phyloP scores from a whole-genome alignment of 768 basidiomycete species.

The Mycena galericulata region DNA sequence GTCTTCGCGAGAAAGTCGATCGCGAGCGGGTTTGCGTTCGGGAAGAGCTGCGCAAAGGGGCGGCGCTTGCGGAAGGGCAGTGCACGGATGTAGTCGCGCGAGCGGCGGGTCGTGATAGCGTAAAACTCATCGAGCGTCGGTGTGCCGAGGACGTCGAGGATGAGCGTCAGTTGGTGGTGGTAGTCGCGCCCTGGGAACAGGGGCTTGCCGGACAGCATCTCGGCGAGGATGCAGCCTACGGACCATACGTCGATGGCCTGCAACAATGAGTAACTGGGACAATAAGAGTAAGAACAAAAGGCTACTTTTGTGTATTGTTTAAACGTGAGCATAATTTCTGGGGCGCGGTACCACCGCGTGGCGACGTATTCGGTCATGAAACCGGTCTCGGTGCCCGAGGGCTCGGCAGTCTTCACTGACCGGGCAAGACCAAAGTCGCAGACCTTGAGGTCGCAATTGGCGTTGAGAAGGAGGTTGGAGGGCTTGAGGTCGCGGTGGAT shows the following conservation, averaged over 20 bases:
- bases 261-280: not conserved
- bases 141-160: slow-evolving; percentile 96
- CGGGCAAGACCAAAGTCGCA: slow-evolving; percentile 96
- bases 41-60: slow-evolving; percentile 88
- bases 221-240: slow-evolving; percentile 89
- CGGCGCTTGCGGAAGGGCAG: slow-evolving; percentile 92
- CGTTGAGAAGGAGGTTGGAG: slow-evolving; percentile 94
- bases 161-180: slow-evolving; percentile 95
- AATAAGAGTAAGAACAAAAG: slow-evolving; percentile 21
- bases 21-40: slow-evolving; percentile 87
- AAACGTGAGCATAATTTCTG: slow-evolving; percentile 99
- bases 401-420: slow-evolving; percentile 88
- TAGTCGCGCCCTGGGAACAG: slow-evolving; percentile 97
- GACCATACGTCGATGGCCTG: slow-evolving; percentile 92
- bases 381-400: slow-evolving; percentile 84
- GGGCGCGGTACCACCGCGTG: slow-evolving; percentile 98
- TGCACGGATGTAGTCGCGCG: slow-evolving; percentile 94
- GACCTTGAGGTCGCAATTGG: slow-evolving; percentile 96
- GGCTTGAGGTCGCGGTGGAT: slow-evolving; percentile 98
- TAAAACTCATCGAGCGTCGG: slow-evolving; percentile 98
- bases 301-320: slow-evolving; percentile 90
- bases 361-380: slow-evolving; percentile 99
- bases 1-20: slow-evolving; percentile 61
- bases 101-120: slow-evolving; percentile 92
- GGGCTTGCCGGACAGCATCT: slow-evolving; percentile 97